These are phyloP conservation scores for Fusarium vanettenii DNA, from an alignment of 2,329 filamentous ascomycete species.

Conservation along the genomic window DNA sequence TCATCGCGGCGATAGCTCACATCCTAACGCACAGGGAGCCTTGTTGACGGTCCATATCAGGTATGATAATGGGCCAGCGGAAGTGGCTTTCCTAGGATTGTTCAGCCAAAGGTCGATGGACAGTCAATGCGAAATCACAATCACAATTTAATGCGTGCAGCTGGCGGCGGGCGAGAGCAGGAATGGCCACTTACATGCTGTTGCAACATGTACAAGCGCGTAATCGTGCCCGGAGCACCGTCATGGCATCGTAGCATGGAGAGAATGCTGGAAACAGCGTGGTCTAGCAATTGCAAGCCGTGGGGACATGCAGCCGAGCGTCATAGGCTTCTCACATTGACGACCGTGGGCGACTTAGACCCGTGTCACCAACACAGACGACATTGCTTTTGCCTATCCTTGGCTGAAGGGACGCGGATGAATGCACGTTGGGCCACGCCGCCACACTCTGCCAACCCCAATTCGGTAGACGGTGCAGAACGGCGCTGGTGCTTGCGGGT, in stretches of 20 bases:
- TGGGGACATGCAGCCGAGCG: conserved; percentile 24
- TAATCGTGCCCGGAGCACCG: conserved; percentile 6
- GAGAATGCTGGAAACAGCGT: conserved; percentile 3
- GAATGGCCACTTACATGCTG: conserved; percentile 12
- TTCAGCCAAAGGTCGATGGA: conserved; percentile 1
- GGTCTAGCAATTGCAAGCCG: not conserved
- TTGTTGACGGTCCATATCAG: conserved; percentile 7
- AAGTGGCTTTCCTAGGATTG: conserved; percentile 4
- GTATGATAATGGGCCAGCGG: conserved; percentile 2
- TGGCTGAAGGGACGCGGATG: conserved; percentile 15
- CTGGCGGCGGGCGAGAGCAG: conserved; percentile 18
- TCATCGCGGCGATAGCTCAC: conserved; percentile 17
- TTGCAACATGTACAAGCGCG: conserved; percentile 20
- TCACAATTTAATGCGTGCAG: conserved; percentile 31
- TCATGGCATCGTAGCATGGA: conserved; percentile 12
- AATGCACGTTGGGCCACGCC: conserved; percentile 18
- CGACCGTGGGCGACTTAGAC: not conserved
- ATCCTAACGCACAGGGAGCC: not conserved
- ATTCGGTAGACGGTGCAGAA: conserved; percentile 39
- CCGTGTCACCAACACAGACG: conserved; percentile 24
- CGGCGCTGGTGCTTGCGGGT: conserved; percentile 16
- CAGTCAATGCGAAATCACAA: conserved; percentile 14
- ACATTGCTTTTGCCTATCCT: conserved; percentile 35
- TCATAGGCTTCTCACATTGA: conserved; percentile 28
- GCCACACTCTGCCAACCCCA: conserved; percentile 30